Evolutionary conservation across 495 filamentous ascomycete species (phyloP).

Genomic region (Aspergillus leporis): DNA sequence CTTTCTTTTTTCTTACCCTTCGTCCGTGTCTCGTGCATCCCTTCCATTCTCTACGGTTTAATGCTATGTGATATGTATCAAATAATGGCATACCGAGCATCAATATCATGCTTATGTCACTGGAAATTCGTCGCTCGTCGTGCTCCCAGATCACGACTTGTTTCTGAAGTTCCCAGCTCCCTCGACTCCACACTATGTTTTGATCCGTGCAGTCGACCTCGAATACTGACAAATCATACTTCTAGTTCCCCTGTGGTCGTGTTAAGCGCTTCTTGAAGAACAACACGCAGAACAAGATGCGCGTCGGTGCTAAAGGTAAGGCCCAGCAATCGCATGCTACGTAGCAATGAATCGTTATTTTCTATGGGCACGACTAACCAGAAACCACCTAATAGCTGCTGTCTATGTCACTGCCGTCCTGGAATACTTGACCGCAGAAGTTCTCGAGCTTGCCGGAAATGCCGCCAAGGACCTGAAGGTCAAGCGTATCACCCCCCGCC

Average conservation of each 20-base stretch:
- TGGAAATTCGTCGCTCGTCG: background rate
- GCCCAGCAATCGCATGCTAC: background rate
- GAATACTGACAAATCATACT: slow-evolving; percentile 1
- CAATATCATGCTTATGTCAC: background rate
- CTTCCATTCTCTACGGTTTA: background rate
- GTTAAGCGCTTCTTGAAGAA: slow-evolving; percentile 99
- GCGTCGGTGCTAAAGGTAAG: slow-evolving; percentile 90
- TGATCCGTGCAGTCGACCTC: background rate
- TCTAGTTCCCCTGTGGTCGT: slow-evolving; percentile 96
- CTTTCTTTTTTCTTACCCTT: background rate
- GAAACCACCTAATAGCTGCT: slow-evolving; percentile 57
- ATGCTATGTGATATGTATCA: background rate
- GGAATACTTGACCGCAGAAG: slow-evolving; percentile 97
- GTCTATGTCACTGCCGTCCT: slow-evolving; percentile 98
- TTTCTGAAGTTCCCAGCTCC: background rate
- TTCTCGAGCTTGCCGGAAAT: slow-evolving; percentile 96
- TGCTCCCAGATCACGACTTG: background rate
- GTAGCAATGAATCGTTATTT: background rate
- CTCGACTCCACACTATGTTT: background rate
- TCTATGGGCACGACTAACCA: slow-evolving; percentile 3
- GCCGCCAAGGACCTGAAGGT: slow-evolving; percentile 99
- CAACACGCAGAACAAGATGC: slow-evolving; percentile 99
- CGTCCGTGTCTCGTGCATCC: background rate
- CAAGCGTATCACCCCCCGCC: slow-evolving; percentile 98
- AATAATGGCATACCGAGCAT: background rate